Evolutionary conservation across 768 basidiomycete genomes (phyloP), one percentile per base, ranked within the genome.

Genomic region (Tricholoma sp.): DNA sequence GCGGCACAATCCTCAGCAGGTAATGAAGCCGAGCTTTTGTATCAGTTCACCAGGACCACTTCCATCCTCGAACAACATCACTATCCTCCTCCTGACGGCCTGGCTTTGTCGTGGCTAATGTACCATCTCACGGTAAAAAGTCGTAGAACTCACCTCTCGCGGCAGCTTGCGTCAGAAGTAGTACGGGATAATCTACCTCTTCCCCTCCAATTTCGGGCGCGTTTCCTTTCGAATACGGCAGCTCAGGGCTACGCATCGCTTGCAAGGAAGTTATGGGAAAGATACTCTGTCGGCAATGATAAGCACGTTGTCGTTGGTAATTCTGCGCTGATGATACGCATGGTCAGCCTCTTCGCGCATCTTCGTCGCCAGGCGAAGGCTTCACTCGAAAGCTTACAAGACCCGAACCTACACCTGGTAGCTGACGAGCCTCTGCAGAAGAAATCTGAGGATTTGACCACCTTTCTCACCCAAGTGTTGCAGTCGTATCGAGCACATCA

Each of bases 241-340:
- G 61, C 67, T 22, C 66, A 70, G 21, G 83, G 85, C 7, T 78
- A 82, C 47, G 76, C 77, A 4, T 66, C 59, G 5, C 66, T 76
- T 14, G 80, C 85, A 19, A 75, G 84, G 18, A 61, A 65, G 7
- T 74, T 89, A 16, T 89, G 85, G 83, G 79, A 81, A 60, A 74
- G 76, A 59, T 84, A 80, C 64, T 69, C 80, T 1, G 63, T 59
- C 39, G 81, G 80, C 19, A 66, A 59, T 52, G 77, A 80, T 50
- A 72, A 63, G 18, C 61, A 65, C 14, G 53, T 72, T 2, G 75
- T 88, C 27, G 67, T 74, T 9, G 79, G 76, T 16, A 74, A 79
- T 59, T 71, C 80, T 19, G 67, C 67, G 1, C 64, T 78, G 60
- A 70, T 82, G 69, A 55, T 82, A 18, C 76, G 78, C n/a, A 73